Evolutionary conservation across 306 rosid species (phyloP).

Genomic region (Dalbergia cultrata): DNA sequence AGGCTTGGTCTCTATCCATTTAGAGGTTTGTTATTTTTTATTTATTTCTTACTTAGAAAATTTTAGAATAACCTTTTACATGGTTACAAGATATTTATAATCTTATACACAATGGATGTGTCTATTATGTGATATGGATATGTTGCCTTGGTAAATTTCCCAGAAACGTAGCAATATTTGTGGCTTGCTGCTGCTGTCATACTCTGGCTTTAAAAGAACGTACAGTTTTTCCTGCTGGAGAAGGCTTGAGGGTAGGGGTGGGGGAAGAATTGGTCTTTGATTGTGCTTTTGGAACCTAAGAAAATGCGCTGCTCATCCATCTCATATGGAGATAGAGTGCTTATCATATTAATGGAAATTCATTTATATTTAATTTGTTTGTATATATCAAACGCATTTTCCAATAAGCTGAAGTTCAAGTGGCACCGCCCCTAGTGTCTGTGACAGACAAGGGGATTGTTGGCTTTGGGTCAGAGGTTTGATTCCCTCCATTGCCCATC

Average conservation of each 20-base stretch:
- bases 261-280: neutral
- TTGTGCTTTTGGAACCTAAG: neutral
- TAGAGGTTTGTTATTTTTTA: slow-evolving; percentile 74
- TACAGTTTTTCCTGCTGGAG: slow-evolving; percentile 11
- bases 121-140: slow-evolving; percentile 8
- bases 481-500: no score
- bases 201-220: slow-evolving; percentile 28
- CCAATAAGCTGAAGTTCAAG: no score
- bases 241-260: neutral
- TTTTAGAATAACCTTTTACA: slow-evolving; percentile 27
- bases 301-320: neutral
- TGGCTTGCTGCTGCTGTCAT: slow-evolving; percentile 20
- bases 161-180: slow-evolving; percentile 30
- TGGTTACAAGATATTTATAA: slow-evolving; percentile 28
- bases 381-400: slow-evolving; percentile 2
- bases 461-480: no score
- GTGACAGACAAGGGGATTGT: no score
- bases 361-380: neutral
- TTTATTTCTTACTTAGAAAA: slow-evolving; percentile 16
- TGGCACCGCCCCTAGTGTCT: no score
- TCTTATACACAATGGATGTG: slow-evolving; percentile 18
- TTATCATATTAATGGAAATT: slow-evolving; percentile 30
- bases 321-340: slow-evolving; percentile 14
- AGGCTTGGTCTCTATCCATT: slow-evolving; percentile 80
- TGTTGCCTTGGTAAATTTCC: slow-evolving; percentile 28